phyloP scores from a whole-genome alignment of 108 stramenopile genomes.

The Parietichytrium sp. region DNA sequence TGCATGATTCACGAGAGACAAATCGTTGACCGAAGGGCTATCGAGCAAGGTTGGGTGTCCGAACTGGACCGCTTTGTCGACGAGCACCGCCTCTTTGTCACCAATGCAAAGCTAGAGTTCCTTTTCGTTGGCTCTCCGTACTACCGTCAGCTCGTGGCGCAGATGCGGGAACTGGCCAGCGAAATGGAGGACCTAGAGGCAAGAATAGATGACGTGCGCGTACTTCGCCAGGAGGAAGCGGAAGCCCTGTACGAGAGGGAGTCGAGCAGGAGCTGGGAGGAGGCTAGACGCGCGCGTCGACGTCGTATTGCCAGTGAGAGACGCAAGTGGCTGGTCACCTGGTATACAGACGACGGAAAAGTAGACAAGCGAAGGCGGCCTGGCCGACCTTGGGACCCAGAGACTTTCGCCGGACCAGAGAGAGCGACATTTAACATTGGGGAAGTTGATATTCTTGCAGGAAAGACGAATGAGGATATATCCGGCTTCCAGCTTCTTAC shows the following conservation, averaged over 20 bases:
- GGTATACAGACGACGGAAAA: slow-evolving; percentile 28
- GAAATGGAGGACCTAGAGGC: background rate
- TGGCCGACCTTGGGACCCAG: background rate
- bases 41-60: background rate
- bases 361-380: background rate
- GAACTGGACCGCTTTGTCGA: slow-evolving; percentile 14
- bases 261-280: background rate
- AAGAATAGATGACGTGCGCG: background rate
- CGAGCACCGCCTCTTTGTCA: slow-evolving; percentile 3
- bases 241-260: slow-evolving; percentile 11
- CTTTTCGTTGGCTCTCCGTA: slow-evolving; percentile 13
- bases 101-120: slow-evolving; percentile 14
- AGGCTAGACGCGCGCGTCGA: background rate
- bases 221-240: background rate
- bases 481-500: background rate
- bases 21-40: background rate
- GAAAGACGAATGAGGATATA: background rate
- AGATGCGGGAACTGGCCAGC: background rate
- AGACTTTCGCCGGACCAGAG: background rate
- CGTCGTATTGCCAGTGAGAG: slow-evolving; percentile 6
- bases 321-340: slow-evolving; percentile 18
- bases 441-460: background rate
- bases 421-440: background rate
- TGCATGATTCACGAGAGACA: background rate
- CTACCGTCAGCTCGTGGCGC: background rate